These are phyloP conservation scores for Trypethelium eluteriae DNA, from an alignment of 495 filamentous ascomycete genomes.

Conservation along the genomic window DNA sequence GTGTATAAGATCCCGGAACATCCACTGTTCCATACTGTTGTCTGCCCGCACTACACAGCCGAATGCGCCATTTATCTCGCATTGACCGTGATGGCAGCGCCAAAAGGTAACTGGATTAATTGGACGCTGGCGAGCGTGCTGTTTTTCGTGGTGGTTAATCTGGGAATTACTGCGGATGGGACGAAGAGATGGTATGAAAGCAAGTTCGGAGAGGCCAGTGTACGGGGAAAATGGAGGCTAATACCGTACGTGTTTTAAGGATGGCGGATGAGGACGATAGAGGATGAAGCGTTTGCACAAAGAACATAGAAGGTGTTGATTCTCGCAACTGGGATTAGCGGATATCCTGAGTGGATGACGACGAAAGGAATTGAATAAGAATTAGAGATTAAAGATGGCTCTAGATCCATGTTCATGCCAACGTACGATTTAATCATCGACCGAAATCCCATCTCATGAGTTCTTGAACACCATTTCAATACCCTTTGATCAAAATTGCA, in stretches of 20 bases:
- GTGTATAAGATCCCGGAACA: constrained; percentile 71
- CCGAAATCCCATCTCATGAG: too few species aligned
- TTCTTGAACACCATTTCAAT: too few species aligned
- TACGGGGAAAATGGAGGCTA: constrained; percentile 70
- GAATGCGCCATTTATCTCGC: constrained; percentile 79
- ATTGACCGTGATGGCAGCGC: constrained; percentile 68
- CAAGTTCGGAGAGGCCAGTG: constrained; percentile 64
- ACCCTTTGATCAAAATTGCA: too few species aligned
- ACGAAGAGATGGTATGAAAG: constrained; percentile 73
- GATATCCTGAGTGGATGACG: too few species aligned
- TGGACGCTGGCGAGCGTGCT: constrained; percentile 61
- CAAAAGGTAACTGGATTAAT: constrained; percentile 55
- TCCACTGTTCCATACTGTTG: constrained; percentile 57
- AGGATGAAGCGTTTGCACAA: not conserved
- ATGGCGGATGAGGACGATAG: not conserved
- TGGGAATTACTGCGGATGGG: constrained; percentile 70
- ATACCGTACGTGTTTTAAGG: constrained; percentile 58
- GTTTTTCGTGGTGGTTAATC: constrained; percentile 68
- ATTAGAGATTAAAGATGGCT: too few species aligned
- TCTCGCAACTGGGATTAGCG: too few species aligned
- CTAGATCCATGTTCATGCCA: too few species aligned
- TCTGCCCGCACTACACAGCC: constrained; percentile 88
- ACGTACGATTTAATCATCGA: too few species aligned
- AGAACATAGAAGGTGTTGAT: not conserved
- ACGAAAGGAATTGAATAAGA: too few species aligned